Conservation (phyloP, 2,329 filamentous ascomycete genomes). For the Parascedosporium putredinis region DNA sequence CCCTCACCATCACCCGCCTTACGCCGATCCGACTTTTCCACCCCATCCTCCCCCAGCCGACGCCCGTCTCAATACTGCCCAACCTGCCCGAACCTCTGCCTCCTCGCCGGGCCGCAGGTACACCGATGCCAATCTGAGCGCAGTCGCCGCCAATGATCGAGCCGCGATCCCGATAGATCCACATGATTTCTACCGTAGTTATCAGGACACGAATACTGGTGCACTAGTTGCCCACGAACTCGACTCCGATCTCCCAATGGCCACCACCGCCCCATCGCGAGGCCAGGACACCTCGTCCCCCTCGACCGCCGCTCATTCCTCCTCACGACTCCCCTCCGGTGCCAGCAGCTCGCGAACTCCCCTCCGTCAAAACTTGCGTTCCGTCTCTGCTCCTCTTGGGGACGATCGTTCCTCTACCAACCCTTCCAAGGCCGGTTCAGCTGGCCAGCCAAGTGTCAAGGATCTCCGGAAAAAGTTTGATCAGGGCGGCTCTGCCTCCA, state of each 20-base stretch:
- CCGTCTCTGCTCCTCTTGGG: slow-evolving; percentile 45
- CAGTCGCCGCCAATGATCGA: slow-evolving; percentile 21
- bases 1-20: slow-evolving; percentile 13
- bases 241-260: slow-evolving; percentile 20
- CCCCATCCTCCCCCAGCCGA: neutral
- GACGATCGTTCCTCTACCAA: slow-evolving; percentile 26
- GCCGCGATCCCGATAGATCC: slow-evolving; percentile 34
- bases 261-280: slow-evolving; percentile 27
- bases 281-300: slow-evolving; percentile 33
- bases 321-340: slow-evolving; percentile 34
- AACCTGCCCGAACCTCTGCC: neutral
- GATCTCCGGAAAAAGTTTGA: slow-evolving; percentile 74
- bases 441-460: slow-evolving; percentile 58
- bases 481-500: slow-evolving; percentile 33
- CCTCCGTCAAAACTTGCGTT: slow-evolving; percentile 35
- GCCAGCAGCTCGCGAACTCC: slow-evolving; percentile 27
- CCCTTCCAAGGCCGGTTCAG: slow-evolving; percentile 17
- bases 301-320: slow-evolving; percentile 39
- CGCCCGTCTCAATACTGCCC: slow-evolving; percentile 1
- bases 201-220: slow-evolving; percentile 28
- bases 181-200: slow-evolving; percentile 46
- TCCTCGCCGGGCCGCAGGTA: slow-evolving; percentile 5
- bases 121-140: slow-evolving; percentile 16
- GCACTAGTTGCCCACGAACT: slow-evolving; percentile 14
- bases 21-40: slow-evolving; percentile 1